phyloP scores from a whole-genome alignment of 371 early-diverging fungal species.

The Rhizopus sp. region DNA sequence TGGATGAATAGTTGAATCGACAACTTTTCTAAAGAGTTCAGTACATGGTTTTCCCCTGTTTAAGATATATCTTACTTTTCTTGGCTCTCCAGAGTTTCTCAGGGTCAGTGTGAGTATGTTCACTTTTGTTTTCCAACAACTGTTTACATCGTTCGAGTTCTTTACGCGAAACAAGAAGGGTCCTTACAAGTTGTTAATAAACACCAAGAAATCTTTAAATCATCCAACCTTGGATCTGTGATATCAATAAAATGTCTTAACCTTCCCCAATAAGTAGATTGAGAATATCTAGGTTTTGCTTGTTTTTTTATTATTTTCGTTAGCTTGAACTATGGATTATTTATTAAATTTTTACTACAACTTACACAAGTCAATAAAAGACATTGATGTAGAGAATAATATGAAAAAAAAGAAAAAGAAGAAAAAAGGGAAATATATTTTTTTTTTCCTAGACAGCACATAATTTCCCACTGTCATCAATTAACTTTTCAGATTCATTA shows the following conservation, averaged over 20 bases:
- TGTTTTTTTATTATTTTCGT: neutral
- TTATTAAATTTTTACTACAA: neutral
- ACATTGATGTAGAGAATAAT: constrained; percentile 6
- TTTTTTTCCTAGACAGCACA: constrained; percentile 15
- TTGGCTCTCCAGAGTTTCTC: constrained; percentile 76
- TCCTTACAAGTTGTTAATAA: constrained; percentile 33
- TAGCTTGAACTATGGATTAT: neutral
- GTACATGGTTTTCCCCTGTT: too few species aligned
- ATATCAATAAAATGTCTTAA: constrained; percentile 74
- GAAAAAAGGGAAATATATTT: constrained; percentile 2
- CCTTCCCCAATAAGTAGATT: constrained; percentile 72
- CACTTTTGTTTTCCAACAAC: constrained; percentile 54
- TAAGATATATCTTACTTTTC: constrained; percentile 45
- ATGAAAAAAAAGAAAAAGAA: constrained; percentile 6
- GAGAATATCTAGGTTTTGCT: constrained; percentile 71
- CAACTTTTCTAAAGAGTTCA: constrained; percentile 33
- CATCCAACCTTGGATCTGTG: constrained; percentile 65
- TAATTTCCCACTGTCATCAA: constrained; percentile 21
- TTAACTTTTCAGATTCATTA: constrained; percentile 10
- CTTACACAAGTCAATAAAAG: constrained; percentile 34
- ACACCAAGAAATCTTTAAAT: neutral
- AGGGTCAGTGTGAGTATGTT: constrained; percentile 33
- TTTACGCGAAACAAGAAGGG: constrained; percentile 60
- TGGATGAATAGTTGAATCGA: constrained; percentile 80
- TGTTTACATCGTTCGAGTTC: constrained; percentile 62